Conservation (phyloP, 2,329 filamentous ascomycete species). For the Coleophoma cylindrospora region DNA sequence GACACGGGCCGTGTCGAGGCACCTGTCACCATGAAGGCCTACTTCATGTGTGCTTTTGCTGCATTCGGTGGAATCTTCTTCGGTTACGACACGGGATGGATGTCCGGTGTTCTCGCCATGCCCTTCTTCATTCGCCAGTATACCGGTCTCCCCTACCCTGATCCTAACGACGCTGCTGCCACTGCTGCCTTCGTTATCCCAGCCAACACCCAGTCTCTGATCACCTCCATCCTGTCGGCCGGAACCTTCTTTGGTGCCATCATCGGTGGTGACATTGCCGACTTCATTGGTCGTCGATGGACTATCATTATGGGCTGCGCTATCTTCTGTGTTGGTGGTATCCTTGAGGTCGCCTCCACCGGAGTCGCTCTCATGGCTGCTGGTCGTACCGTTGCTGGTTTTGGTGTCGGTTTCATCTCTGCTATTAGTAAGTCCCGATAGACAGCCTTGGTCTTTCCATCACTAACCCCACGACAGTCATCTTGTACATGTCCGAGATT, state of each 20-base stretch:
- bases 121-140: slow-evolving; percentile 28
- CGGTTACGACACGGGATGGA: slow-evolving; percentile 31
- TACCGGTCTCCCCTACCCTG: slow-evolving; percentile 3
- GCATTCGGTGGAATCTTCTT: slow-evolving; percentile 50
- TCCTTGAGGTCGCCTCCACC: slow-evolving; percentile 53
- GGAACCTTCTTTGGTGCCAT: slow-evolving; percentile 80
- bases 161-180: background rate
- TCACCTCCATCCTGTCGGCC: slow-evolving; percentile 53
- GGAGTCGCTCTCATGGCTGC: slow-evolving; percentile 40
- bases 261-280: slow-evolving; percentile 72
- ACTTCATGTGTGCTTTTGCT: slow-evolving; percentile 62
- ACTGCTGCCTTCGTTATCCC: slow-evolving; percentile 23
- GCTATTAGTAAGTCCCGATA: slow-evolving; percentile 40
- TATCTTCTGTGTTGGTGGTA: slow-evolving; percentile 65
- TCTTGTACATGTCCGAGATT: slow-evolving; percentile 60
- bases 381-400: slow-evolving; percentile 60
- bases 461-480: slow-evolving; percentile 36
- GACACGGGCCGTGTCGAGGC: slow-evolving; percentile 64
- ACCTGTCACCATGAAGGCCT: slow-evolving; percentile 61
- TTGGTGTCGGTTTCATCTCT: slow-evolving; percentile 62
- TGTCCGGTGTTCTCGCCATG: slow-evolving; percentile 9
- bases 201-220: slow-evolving; percentile 31
- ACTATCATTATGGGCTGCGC: slow-evolving; percentile 56
- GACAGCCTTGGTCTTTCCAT: background rate
- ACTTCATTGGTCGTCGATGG: slow-evolving; percentile 67